Base-by-base conservation (phyloP, 2,329 filamentous ascomycete genomes). In the Penicillium rolfsii region DNA sequence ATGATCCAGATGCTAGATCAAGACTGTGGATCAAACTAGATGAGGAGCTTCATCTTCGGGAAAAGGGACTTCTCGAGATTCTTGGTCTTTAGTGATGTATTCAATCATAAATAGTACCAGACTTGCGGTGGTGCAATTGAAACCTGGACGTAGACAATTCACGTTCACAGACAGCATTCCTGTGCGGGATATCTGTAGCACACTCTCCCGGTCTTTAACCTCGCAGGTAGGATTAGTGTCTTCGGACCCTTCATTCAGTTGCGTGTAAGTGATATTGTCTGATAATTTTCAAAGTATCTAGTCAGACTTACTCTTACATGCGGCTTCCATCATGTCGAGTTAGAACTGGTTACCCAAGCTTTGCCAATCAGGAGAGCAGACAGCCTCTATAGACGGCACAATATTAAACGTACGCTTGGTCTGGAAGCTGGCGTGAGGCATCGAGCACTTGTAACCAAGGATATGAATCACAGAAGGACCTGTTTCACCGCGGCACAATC, bases 1-100 rank as follows among this genome's bases (percentile, higher is more conserved):
- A 52, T 14, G 57, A 62, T 16, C 14, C 48, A 41, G 53, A 60
- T 36, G 26, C 36, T 9, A 55, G 60, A 40, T 55, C n/a, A 1
- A 55, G 28, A 35, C 19, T 60, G 35, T 62, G 60, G 60, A 9
- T 43, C 8, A 57, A 60, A n/a, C 14, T 65, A 14, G 52, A 56
- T 11, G 28, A 58, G 28, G 57, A 52, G 12, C 52, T 64, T 7
- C 49, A 59, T 41, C 40, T 58, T 4, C 38, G 22, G 40, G 54
- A 58, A 38, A 61, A 52, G 38, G 59, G 50, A 5, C 35, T 53
- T 5, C 36, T 53, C 33, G 22, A 22, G n/a, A 38, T 41, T 5
- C 50, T 53, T 41, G 50, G 50, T 5, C 22, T 53, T 24, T 53
- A 53, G 35, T 8, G 5, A 40, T 35, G 40, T 36, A 26, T 5